Evolutionary conservation across 768 basidiomycete genomes (phyloP), one percentile per base, ranked within the genome.

Genomic region (Amanita inopinata): DNA sequence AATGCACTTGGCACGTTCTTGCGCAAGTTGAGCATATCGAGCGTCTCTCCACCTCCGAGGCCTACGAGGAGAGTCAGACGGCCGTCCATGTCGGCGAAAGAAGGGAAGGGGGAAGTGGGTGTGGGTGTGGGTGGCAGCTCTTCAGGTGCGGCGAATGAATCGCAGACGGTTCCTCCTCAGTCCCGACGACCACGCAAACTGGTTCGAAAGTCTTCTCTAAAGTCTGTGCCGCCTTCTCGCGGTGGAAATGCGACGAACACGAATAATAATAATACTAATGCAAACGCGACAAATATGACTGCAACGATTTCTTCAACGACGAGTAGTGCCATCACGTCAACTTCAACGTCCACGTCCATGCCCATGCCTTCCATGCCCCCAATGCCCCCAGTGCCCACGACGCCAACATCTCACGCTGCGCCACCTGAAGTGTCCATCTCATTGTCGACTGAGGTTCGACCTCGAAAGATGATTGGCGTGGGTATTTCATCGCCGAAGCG

Each of bases 11-110:
- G 14, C 8, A 34, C 23, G 32, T 25, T 42, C n/a, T 15, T 34
- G 17, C 33, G 40, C 15, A 42, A 42, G 32, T n/a, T 42, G 23
- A 42, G 23, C 15, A 3, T 42, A 14, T 42, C 40, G 10, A 11
- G 22, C 15, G 22, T 12, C 5, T 30, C 27, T 11, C 19, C 31
- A 30, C 40, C 31, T 41, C 10, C n/a, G 14, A 31, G 40, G 14
- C 31, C 31, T 1, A 20, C 22, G n/a, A 41, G 31, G 31, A 32
- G 28, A 11, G n/a, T 19, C 20, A 33, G 30, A 19, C 28, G 43
- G 20, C 34, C 43, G 6, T 36, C 43, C 23, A 15, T 19, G 7
- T 24, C 27, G n/a, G 6, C 40, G 2, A 33, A 32, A 19, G 18
- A n/a, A 4, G 22, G 22, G 9, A 33, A 33, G 30, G 15, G 31